A percentile compares a stretch with the other conserved stretches of the same genome.
phyloP scores from a whole-genome alignment of 164 flowering plant genomes.

The Taxillus chinensis region DNA sequence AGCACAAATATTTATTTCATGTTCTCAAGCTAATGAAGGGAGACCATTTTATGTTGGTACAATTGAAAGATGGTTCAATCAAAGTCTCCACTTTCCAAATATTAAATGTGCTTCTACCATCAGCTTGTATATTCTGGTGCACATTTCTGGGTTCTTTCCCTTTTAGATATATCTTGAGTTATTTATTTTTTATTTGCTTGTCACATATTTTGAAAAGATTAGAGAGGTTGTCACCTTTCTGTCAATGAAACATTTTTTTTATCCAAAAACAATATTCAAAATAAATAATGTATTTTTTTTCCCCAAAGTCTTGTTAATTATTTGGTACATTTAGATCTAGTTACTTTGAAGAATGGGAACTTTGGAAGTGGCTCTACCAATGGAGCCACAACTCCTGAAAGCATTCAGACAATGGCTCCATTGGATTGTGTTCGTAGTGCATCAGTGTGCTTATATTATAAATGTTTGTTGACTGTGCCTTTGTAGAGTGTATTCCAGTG shows the following conservation, averaged over 20 bases:
- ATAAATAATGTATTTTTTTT: too few species aligned
- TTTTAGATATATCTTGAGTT: neutral
- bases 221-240: too few species aligned
- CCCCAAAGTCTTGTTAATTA: too few species aligned
- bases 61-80: constrained; percentile 71
- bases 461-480: neutral
- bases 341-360: too few species aligned
- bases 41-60: constrained; percentile 48
- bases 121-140: constrained; percentile 65
- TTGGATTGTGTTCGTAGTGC: neutral
- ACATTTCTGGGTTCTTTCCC: constrained; percentile 1
- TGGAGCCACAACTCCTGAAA: too few species aligned
- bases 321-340: too few species aligned
- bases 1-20: constrained; percentile 82
- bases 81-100: constrained; percentile 40
- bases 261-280: too few species aligned
- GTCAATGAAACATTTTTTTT: too few species aligned
- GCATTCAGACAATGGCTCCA: neutral
- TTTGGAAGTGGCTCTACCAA: too few species aligned
- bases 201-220: too few species aligned
- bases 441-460: neutral
- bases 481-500: neutral
- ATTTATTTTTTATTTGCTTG: too few species aligned
- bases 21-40: constrained; percentile 29
- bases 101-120: constrained; percentile 41